These are phyloP conservation scores for Vitis rotundifolia DNA, from an alignment of 164 flowering plant genomes.

Conservation along the genomic window DNA sequence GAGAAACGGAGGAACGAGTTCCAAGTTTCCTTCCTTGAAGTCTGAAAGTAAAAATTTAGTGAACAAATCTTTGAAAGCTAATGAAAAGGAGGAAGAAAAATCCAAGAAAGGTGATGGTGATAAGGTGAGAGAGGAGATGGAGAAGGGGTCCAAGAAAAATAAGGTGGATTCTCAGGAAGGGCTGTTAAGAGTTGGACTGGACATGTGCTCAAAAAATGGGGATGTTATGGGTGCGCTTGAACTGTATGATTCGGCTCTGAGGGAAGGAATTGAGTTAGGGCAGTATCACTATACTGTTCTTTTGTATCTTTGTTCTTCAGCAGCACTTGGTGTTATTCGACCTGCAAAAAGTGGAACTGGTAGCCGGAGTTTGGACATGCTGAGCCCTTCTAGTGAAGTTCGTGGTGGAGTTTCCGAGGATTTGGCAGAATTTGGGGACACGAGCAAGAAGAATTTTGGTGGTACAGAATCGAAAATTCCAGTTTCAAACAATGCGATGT, in stretches of 20 bases:
- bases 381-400: constrained; percentile 14
- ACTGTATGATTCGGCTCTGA: constrained; percentile 60
- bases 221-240: constrained; percentile 72
- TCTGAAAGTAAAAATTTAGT: constrained; percentile 23
- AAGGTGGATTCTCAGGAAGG: constrained; percentile 32
- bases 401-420: constrained; percentile 10
- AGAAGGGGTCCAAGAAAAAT: constrained; percentile 31
- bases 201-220: constrained; percentile 79
- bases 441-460: constrained; percentile 2
- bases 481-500: constrained; percentile 10
- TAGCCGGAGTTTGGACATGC: constrained; percentile 30
- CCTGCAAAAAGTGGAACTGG: constrained; percentile 80
- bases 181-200: constrained; percentile 47
- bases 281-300: constrained; percentile 81
- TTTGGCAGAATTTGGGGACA: constrained; percentile 15
- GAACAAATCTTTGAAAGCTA: constrained; percentile 15
- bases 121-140: constrained; percentile 19
- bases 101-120: constrained; percentile 12
- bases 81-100: constrained; percentile 12
- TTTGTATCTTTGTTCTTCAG: constrained; percentile 84
- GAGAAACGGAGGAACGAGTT: constrained; percentile 23
- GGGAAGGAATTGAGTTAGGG: constrained; percentile 52
- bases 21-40: constrained; percentile 32
- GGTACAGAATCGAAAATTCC: not conserved
- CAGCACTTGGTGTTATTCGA: constrained; percentile 69